phyloP scores from a whole-genome alignment of 129 eudicot genomes.

The Glebionis coronaria region DNA sequence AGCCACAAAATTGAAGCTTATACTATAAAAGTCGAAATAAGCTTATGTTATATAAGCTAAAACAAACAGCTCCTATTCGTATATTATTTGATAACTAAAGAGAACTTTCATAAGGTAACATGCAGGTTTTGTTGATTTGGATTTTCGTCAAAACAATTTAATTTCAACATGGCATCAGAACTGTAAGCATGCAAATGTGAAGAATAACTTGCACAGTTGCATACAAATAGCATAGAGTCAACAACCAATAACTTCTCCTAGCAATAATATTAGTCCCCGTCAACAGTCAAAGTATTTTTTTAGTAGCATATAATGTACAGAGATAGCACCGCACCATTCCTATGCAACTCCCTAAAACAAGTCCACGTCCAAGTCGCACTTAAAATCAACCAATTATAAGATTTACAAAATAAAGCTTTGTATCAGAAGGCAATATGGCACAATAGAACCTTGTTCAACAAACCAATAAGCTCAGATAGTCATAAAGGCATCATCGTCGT shows the following conservation, averaged over 20 bases:
- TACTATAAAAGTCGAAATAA: too few species aligned
- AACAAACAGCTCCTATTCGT: too few species aligned
- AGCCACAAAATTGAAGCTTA: too few species aligned
- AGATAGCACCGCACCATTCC: slow-evolving; percentile 10
- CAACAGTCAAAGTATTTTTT: slow-evolving; percentile 18
- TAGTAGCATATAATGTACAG: slow-evolving; percentile 28
- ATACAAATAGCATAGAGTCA: not conserved
- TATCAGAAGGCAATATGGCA: slow-evolving; percentile 13
- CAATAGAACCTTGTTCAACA: slow-evolving; percentile 26
- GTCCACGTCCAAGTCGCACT: slow-evolving; percentile 6
- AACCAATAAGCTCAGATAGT: slow-evolving; percentile 19
- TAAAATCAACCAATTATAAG: slow-evolving; percentile 21
- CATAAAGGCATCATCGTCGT: slow-evolving; percentile 63
- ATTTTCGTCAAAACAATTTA: too few species aligned
- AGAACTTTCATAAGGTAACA: too few species aligned
- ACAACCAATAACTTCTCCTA: not conserved
- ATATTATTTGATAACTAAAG: too few species aligned
- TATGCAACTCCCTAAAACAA: slow-evolving; percentile 19
- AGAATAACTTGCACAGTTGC: not conserved
- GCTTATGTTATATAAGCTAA: too few species aligned
- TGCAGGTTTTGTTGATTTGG: too few species aligned
- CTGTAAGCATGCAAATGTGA: not conserved
- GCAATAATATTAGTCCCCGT: slow-evolving; percentile 14
- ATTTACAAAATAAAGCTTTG: slow-evolving; percentile 35
- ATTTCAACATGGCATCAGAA: not conserved